These are phyloP conservation scores for Cynanchum wilfordii DNA, from an alignment of 257 asterid genomes.

Conservation along the genomic window DNA sequence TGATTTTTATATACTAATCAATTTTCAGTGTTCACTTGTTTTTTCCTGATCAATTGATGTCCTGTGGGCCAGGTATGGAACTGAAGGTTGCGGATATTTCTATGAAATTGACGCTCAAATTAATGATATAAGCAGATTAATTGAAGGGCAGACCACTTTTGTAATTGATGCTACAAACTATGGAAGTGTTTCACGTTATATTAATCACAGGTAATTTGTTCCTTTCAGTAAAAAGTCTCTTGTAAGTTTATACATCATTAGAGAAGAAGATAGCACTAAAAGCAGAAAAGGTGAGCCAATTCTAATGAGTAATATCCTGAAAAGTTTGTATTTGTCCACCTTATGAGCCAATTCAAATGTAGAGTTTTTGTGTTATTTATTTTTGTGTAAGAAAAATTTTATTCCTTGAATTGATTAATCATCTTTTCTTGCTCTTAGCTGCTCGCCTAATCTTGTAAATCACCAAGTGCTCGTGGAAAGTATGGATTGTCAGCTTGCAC, in stretches of 20 bases:
- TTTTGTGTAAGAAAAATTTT: background rate
- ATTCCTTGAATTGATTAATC: slow-evolving; percentile 13
- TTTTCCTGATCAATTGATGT: background rate
- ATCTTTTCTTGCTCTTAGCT: slow-evolving; percentile 41
- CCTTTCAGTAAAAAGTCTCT: background rate
- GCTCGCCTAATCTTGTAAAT: slow-evolving; percentile 85
- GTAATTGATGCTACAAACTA: slow-evolving; percentile 79
- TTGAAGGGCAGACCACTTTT: slow-evolving; percentile 65
- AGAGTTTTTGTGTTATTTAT: too few relatives aligned
- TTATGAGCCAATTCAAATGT: too few relatives aligned
- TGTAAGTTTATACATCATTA: background rate
- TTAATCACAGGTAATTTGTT: slow-evolving; percentile 77
- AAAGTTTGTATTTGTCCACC: too few relatives aligned
- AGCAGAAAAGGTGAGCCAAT: background rate
- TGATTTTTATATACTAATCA: slow-evolving; percentile 3
- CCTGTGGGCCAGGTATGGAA: slow-evolving; percentile 45
- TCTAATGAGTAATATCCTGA: too few relatives aligned
- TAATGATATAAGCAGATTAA: slow-evolving; percentile 80
- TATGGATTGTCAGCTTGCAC: slow-evolving; percentile 91
- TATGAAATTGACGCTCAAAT: slow-evolving; percentile 67
- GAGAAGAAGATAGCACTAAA: background rate
- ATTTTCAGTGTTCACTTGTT: background rate
- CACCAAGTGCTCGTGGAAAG: slow-evolving; percentile 96
- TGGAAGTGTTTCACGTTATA: slow-evolving; percentile 94
- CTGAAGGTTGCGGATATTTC: slow-evolving; percentile 57